phyloP scores from a whole-genome alignment of 345 rosid species.

The Moricandia arvensis region DNA sequence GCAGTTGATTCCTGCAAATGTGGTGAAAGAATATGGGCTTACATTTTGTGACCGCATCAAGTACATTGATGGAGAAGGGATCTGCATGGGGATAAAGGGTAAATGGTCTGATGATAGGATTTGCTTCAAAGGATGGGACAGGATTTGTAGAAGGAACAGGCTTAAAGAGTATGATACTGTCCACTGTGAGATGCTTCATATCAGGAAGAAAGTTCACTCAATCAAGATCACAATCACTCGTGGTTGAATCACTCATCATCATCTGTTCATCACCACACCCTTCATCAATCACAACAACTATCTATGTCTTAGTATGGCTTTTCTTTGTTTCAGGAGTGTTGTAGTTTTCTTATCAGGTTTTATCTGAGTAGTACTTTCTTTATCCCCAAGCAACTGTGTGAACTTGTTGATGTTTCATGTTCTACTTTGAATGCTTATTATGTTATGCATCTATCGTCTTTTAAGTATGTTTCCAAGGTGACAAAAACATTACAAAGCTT shows the following conservation, averaged over 20 bases:
- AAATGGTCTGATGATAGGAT: constrained; percentile 23
- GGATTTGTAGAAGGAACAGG: constrained; percentile 32
- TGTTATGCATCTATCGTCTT: background rate
- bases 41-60: background rate
- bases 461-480: background rate
- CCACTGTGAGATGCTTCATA: constrained; percentile 16
- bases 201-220: background rate
- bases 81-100: background rate
- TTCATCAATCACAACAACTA: background rate
- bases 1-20: constrained; percentile 27
- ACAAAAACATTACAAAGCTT: background rate
- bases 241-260: background rate
- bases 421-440: background rate
- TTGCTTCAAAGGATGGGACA: constrained; percentile 31
- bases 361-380: background rate
- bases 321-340: background rate
- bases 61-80: constrained; percentile 26
- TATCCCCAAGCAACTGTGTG: background rate
- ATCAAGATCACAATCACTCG: constrained; percentile 1
- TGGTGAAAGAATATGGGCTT: constrained; percentile 7
- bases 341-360: background rate
- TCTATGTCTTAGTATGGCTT: background rate
- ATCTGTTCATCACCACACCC: background rate
- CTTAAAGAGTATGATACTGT: background rate
- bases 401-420: background rate